phyloP scores from a whole-genome alignment of 179 eudicot genomes.

The Beta lomatogona region DNA sequence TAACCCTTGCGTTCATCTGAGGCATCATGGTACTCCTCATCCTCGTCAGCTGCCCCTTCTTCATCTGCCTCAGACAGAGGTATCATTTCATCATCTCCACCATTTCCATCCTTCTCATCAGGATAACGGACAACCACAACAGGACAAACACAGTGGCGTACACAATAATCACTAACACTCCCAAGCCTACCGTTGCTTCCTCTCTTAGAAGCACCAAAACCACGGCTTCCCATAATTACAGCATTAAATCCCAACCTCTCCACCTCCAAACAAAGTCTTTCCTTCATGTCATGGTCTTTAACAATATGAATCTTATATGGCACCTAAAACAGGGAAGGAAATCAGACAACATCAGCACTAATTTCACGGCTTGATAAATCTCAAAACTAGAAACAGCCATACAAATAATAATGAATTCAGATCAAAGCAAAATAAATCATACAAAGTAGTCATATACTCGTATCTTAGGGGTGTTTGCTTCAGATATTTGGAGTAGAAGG shows the following conservation, averaged over 20 bases:
- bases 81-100: slow-evolving; percentile 29
- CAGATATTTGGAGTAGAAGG: too few species aligned
- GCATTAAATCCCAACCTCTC: slow-evolving; percentile 75
- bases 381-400: not conserved
- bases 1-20: slow-evolving; percentile 50
- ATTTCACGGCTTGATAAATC: not conserved
- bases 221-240: slow-evolving; percentile 74
- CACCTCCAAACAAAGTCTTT: slow-evolving; percentile 68
- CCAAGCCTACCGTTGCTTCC: slow-evolving; percentile 45
- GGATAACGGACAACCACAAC: slow-evolving; percentile 53
- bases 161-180: slow-evolving; percentile 57
- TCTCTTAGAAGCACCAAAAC: slow-evolving; percentile 45
- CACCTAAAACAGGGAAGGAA: slow-evolving; percentile 32
- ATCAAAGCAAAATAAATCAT: not conserved
- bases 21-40: slow-evolving; percentile 45
- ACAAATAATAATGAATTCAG: not conserved
- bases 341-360: not conserved
- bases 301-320: slow-evolving; percentile 80
- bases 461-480: too few species aligned
- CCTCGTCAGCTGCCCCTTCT: slow-evolving; percentile 32
- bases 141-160: slow-evolving; percentile 54
- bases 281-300: slow-evolving; percentile 82
- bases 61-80: slow-evolving; percentile 34
- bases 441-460: not conserved
- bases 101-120: slow-evolving; percentile 48